Evolutionary conservation across 306 rosid genomes (phyloP).

Genomic region (Spatholobus suberectus): DNA sequence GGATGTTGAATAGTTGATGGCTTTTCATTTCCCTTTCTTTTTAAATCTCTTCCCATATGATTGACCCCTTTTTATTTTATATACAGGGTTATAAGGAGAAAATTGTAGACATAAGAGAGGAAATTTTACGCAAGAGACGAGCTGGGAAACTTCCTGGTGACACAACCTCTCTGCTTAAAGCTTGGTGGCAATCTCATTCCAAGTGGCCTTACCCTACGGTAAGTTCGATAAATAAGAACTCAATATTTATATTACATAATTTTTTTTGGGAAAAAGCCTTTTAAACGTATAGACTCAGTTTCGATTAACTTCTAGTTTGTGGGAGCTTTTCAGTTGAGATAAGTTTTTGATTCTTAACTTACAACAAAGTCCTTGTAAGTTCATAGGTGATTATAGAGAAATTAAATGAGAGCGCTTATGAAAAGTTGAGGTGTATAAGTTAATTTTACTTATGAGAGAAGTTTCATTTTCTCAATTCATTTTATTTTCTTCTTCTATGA

Average conservation of each 20-base stretch:
- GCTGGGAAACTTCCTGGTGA: conserved; percentile 98
- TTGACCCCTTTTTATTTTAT: not conserved
- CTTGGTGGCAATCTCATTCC: conserved; percentile 97
- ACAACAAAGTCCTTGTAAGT: not conserved
- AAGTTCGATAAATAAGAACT: conserved; percentile 44
- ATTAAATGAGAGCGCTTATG: not conserved
- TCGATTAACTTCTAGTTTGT: not conserved
- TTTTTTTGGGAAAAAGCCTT: not conserved
- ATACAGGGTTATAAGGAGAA: conserved; percentile 90
- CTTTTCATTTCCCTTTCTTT: not conserved
- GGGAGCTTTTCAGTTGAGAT: not conserved
- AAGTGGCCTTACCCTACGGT: conserved; percentile 99
- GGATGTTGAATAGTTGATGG: not conserved
- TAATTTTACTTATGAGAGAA: not conserved
- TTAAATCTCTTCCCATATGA: not conserved
- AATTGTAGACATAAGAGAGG: conserved; percentile 95
- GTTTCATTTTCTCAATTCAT: not conserved
- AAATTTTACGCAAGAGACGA: conserved; percentile 89
- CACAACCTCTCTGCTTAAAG: conserved; percentile 86
- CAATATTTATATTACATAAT: not conserved
- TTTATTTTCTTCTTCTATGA: not conserved
- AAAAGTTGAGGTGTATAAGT: not conserved
- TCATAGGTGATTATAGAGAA: not conserved
- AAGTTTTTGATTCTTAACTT: not conserved
- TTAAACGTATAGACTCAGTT: not conserved